Evolutionary conservation across 73 alveolate genomes (phyloP), one percentile per base, ranked within the genome.

Genomic region (Paramecium tetraurelia): DNA sequence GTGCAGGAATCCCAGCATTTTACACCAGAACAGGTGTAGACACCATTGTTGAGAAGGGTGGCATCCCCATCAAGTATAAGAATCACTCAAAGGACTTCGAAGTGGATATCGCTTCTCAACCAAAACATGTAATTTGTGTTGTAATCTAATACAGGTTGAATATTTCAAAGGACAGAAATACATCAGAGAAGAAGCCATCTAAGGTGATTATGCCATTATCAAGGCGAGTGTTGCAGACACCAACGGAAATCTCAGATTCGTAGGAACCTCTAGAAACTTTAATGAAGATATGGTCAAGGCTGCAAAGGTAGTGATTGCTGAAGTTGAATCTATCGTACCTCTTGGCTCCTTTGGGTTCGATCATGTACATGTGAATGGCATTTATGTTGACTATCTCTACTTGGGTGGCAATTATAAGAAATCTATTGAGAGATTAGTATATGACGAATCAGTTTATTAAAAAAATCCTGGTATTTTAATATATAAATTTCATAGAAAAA

Each of bases 1-100:
- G 99, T 21, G 98, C 98, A 12, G 99, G 99, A 46, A 96, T 97
- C 59, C 99, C 99, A 4, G 98, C 98, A 41, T 97, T 97, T 93
- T 97, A 85, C 89, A 96, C 99, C 1, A 95, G 96, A 10, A 96
- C 99, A n/a, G 99, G 98, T 16, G 77, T 27, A 8, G 98, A 95
- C 71, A 95, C 98, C 22, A 58, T 70, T 9, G 89, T 93, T 35
- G 96, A 92, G 58, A 92, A 63, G 33, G 97, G 98, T 40, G 97
- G 96, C 4, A 63, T 94, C 53, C 98, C 96, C 7, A 76, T 72
- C 36, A 92, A 88, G 86, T 48, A 40, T 29, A 38, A 92, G 5
- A 85, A 71, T 5, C 96, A 85, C 18, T 94, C 85, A 14, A 35
- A 70, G 33, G 44, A 59, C 40, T 59, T 59, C 14, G 44, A 43